Percentiles rank a stretch among this genome's conserved stretches.
These are phyloP conservation scores for Echinosophora koreensis DNA, from an alignment of 306 rosid genomes.

Conservation along the genomic window DNA sequence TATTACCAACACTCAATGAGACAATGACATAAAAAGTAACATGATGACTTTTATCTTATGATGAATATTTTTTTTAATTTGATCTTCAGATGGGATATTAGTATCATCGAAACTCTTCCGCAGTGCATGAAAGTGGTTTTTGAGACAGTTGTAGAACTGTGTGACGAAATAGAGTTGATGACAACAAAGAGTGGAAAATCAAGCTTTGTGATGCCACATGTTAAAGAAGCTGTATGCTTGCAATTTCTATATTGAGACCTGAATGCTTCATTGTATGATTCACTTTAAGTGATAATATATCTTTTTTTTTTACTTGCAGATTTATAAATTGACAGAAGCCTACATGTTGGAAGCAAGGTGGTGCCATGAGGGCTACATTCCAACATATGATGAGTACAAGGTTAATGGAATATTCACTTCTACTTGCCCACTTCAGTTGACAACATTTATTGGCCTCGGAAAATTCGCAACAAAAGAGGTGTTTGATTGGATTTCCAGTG, in stretches of 20 bases:
- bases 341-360: conserved; percentile 54
- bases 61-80: background rate
- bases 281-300: background rate
- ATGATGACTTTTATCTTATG: background rate
- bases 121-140: conserved; percentile 31
- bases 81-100: conserved; percentile 20
- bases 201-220: background rate
- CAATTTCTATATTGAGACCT: background rate
- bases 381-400: conserved; percentile 54
- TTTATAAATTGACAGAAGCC: conserved; percentile 1
- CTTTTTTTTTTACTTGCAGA: conserved; percentile 8
- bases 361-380: conserved; percentile 44
- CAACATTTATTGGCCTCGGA: conserved; percentile 29
- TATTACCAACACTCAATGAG: no score
- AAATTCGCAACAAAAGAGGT: conserved; percentile 27
- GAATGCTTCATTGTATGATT: background rate
- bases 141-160: background rate
- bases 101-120: conserved; percentile 14
- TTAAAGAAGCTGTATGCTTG: background rate
- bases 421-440: background rate
- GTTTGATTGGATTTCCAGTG: conserved; percentile 38
- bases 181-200: conserved; percentile 4
- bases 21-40: no score
- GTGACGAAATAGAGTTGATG: background rate
- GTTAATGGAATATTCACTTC: conserved; percentile 23